Base-by-base conservation (phyloP, 257 asterid genomes). In the Avicennia marina region DNA sequence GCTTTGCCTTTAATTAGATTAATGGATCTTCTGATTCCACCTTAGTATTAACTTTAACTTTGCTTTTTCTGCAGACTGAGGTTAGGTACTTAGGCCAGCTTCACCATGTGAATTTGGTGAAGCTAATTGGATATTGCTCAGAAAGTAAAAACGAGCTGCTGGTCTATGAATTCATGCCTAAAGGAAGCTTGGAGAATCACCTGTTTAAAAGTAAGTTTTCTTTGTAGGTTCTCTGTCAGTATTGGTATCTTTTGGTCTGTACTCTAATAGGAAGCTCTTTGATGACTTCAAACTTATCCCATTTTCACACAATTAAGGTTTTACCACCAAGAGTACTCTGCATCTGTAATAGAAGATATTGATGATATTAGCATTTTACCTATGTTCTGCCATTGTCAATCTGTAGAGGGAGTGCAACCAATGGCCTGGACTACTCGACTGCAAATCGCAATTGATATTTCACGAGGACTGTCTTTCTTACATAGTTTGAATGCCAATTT, bases 131-230 rank as follows among this genome's bases (percentile, higher is more conserved):
- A n/a, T 83, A 78, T 54, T 86, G 95, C 29, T 58, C 86, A 6
- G 95, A 86, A 63, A 66, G 76, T 54, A 76, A 86, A 21, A 73
- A 80, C 44, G 59, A 79, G 63, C 81, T 86, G 53, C 62, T 86
- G 8, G 95, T 86, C 2, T 86, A 86, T 2, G 91, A 86, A 63
- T 86, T 66, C 79, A 72, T 86, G 91, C 80, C 83, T 15, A 76
- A 72, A 59, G 95, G 95, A 66, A 73, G 95, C 78, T 64, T 86
- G 78, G 95, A 86, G 66, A 86, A 82, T 64, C 95, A 86, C 66
- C 71, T 86, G 15, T 86, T 82, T 31, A 80, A 72, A 58, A 82
- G 95, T 85, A 50, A 66, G 83, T 24, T 57, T n/a, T n/a, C n/a
- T n/a, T n/a, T n/a, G n/a, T n/a, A n/a, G n/a, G n/a, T n/a, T n/a